A percentile compares a stretch with the other conserved stretches of the same genome.
Conservation (phyloP, 805 yeast genomes). For the Schwanniomyces sp. region DNA sequence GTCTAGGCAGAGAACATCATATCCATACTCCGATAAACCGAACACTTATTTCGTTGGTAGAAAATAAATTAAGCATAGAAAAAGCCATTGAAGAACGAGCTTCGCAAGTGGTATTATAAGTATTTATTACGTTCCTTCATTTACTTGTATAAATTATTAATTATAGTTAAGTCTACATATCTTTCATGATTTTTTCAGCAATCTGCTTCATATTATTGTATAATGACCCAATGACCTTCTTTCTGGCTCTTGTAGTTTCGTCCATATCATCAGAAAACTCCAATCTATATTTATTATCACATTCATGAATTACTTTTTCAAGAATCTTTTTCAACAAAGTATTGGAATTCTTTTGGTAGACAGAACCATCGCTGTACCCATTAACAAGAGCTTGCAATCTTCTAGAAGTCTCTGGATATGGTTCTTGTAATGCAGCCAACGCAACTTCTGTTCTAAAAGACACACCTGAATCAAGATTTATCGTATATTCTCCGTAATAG, state of each 20-base stretch:
- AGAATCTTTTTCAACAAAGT: slow-evolving; percentile 32
- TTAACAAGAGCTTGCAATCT: slow-evolving; percentile 37
- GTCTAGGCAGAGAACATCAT: slow-evolving; percentile 48
- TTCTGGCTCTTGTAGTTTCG: slow-evolving; percentile 12
- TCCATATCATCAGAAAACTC: slow-evolving; percentile 17
- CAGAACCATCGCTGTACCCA: slow-evolving; percentile 51
- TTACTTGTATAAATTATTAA: not conserved
- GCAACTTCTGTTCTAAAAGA: slow-evolving; percentile 81
- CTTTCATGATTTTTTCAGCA: slow-evolving; percentile 13
- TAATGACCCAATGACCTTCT: slow-evolving; percentile 20
- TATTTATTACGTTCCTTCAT: not conserved
- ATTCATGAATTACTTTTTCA: slow-evolving; percentile 21
- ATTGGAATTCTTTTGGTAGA: slow-evolving; percentile 30
- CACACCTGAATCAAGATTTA: slow-evolving; percentile 46
- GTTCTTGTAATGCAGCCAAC: slow-evolving; percentile 54
- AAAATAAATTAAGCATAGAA: slow-evolving; percentile 31
- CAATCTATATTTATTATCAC: slow-evolving; percentile 15
- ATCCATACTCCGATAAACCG: slow-evolving; percentile 48
- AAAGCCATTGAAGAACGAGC: slow-evolving; percentile 21
- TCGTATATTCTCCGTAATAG: slow-evolving; percentile 75
- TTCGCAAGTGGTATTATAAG: slow-evolving; percentile 2
- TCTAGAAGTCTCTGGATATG: slow-evolving; percentile 24
- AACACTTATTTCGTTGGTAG: slow-evolving; percentile 47
- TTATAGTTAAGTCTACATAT: slow-evolving; percentile 1
- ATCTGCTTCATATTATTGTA: slow-evolving; percentile 25